Evolutionary conservation across 371 early-diverging fungal genomes (phyloP), one percentile per base, ranked within the genome.

Genomic region (Sporodiniella umbellata): DNA sequence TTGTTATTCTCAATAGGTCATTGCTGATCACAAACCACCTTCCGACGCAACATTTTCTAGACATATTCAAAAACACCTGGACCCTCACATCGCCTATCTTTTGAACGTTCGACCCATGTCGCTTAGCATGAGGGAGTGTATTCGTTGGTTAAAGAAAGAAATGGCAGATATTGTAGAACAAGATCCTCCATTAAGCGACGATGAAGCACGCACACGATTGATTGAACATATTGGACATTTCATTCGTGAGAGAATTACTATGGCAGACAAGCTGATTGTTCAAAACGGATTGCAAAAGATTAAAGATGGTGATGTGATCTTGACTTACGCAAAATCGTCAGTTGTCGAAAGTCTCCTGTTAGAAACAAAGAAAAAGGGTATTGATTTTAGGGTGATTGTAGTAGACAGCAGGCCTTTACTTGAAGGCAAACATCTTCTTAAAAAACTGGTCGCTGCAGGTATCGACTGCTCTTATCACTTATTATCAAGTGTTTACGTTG

Each of bases 61-160:
- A 51, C 83, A 93, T 63, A 80, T 98, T 59, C 87, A 81, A 42
- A 81, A 85, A 24, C 81, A 94, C 53, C 57, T 98, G 45, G 86
- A 88, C 56, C 88, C 90, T 38, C 95, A 96, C 57, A 92, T 96
- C 55, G 89, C 85, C 45, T 96, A 91, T 63, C 72, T 98, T 25
- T 80, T 86, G 39, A 83, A 81, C 40, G 83, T 84, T 26, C 75
- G 87, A 40, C 88, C 93, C n/a, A 83, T 97, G 83, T 87, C 94
- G 14, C 82, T 94, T 22, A 88, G 90, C 64, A 97, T 98, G 96
- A 90, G 89, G 54, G 92, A 90, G 38, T 94, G 96, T 30, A 94
- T 98, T 56, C 85, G 96, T 48, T 87, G 85, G 70, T 72, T 98
- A 53, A 96, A 96, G 74, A 78, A 82, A 56, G 90, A 92, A 57